A percentile compares a stretch with the other conserved stretches of the same genome.
Evolutionary conservation across 1,139 yeast genomes (phyloP).

Genomic region (Nadsonia starkeyi-henricii): DNA sequence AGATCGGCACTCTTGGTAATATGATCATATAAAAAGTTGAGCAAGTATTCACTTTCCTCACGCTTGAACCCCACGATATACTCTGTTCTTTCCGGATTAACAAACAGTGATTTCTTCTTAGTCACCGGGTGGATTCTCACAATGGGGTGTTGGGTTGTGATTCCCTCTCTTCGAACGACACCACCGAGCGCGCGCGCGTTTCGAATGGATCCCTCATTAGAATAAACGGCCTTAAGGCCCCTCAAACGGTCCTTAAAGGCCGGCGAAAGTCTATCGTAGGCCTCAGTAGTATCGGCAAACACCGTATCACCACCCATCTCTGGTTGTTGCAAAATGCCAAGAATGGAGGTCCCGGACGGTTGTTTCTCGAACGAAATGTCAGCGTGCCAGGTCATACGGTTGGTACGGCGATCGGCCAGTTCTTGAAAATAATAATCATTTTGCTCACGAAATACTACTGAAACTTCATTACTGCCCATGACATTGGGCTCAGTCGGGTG

Average conservation of each 20-base stretch:
- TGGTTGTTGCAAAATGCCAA: slow-evolving; percentile 32
- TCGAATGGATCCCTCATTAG: slow-evolving; percentile 32
- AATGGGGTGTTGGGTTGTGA: slow-evolving; percentile 38
- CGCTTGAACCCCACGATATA: slow-evolving; percentile 40
- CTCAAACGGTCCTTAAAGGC: slow-evolving; percentile 30
- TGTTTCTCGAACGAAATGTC: slow-evolving; percentile 35
- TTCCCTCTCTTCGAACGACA: slow-evolving; percentile 37
- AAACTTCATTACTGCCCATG: slow-evolving; percentile 25
- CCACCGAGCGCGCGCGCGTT: slow-evolving; percentile 32
- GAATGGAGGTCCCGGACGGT: slow-evolving; percentile 32
- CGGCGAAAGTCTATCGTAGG: slow-evolving; percentile 33
- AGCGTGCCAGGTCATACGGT: slow-evolving; percentile 29
- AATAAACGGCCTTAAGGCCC: slow-evolving; percentile 22
- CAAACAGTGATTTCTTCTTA: slow-evolving; percentile 36
- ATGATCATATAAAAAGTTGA: slow-evolving; percentile 36
- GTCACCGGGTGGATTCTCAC: slow-evolving; percentile 49
- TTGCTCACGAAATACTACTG: slow-evolving; percentile 7
- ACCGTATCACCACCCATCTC: slow-evolving; percentile 34
- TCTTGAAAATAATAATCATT: slow-evolving; percentile 11
- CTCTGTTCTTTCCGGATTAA: slow-evolving; percentile 42
- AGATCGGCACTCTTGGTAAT: slow-evolving; percentile 37
- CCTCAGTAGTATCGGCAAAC: slow-evolving; percentile 35
- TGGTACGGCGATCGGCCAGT: slow-evolving; percentile 7
- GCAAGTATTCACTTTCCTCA: slow-evolving; percentile 40
- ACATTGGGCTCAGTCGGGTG: slow-evolving; percentile 23